Percentiles rank a stretch among this genome's conserved stretches.
phyloP scores from a whole-genome alignment of 768 basidiomycete species.

The Trametes cinnabarina region DNA sequence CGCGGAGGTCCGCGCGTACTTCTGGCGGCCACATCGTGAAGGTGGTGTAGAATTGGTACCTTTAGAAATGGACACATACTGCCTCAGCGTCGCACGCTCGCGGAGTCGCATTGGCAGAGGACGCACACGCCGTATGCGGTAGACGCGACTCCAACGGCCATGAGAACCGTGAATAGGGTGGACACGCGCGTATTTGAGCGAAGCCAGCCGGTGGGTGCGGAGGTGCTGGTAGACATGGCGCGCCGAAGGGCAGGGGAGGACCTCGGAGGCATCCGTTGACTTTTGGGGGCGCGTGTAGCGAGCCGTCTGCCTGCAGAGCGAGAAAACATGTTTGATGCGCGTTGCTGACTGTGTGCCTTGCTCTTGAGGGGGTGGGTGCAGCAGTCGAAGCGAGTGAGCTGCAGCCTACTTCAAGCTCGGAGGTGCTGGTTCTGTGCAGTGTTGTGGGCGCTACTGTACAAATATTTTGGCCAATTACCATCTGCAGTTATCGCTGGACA shows the following conservation, averaged over 20 bases:
- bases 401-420: no score
- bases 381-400: background rate
- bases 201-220: background rate
- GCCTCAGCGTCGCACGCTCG: constrained; percentile 7
- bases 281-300: background rate
- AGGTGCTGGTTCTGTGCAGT: no score
- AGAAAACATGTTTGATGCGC: background rate
- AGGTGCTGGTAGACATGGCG: background rate
- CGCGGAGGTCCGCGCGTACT: constrained; percentile 61
- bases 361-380: no score
- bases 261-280: background rate
- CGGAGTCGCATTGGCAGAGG: background rate
- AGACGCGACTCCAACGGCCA: constrained; percentile 37
- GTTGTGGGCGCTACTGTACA: no score
- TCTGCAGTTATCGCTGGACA: no score
- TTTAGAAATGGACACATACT: constrained; percentile 25
- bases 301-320: background rate
- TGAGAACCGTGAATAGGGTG: constrained; percentile 38
- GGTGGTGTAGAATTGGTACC: constrained; percentile 54
- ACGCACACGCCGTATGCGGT: constrained; percentile 47
- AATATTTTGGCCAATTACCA: no score
- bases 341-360: no score
- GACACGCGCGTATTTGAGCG: constrained; percentile 29
- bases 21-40: constrained; percentile 68
- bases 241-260: background rate